Base-by-base conservation (phyloP, 2,329 filamentous ascomycete species). In the Lachnellula suecica region DNA sequence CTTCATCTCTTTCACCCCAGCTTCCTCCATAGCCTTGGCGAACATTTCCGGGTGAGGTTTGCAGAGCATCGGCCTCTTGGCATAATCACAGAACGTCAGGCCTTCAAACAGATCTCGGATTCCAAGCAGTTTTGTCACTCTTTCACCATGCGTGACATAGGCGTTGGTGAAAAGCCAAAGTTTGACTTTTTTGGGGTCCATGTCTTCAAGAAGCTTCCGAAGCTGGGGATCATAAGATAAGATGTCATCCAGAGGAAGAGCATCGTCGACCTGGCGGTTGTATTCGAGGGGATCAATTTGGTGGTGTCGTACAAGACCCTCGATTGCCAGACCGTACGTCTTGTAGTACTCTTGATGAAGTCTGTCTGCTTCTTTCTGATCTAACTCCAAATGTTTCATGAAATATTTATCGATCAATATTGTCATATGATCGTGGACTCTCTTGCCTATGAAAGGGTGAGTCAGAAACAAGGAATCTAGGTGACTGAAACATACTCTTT, bases 101-200 rank as follows among this genome's bases (percentile, higher is more conserved):
- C 94, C 94, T 58, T 97, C 93, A 66, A 99, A 99, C 23, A 93
- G 74, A 67, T 96, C 90, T 2, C 95, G 91, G 22, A 99, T 77
- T 2, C 82, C 85, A 2, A 99, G 77, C 19, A 99, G 74, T 54
- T 79, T 84, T 11, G 97, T 84, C 0, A 99, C 94, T 38, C 91
- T 76, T 65, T 83, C 85, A 27, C 84, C 94, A 66, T 99, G 94
- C 29, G 79, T 97, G 59, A 95, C 76, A 65, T 99, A 97, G 20
- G 95, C 94, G 66, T 99, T 99, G 2, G 95, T 99, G 64, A 99
- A 87, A 2, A 99, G 83, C 94, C 95, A 99, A 25, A 91, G 75
- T 58, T 84, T 91, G 58, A 97, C 89, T 68, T 95, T 95, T 64
- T 75, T 82, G 53, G 72, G 86, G 71, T 99, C 92, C 49, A 99